Base-by-base conservation (phyloP, 2,329 filamentous ascomycete species). In the Phialemonium atrogriseum region DNA sequence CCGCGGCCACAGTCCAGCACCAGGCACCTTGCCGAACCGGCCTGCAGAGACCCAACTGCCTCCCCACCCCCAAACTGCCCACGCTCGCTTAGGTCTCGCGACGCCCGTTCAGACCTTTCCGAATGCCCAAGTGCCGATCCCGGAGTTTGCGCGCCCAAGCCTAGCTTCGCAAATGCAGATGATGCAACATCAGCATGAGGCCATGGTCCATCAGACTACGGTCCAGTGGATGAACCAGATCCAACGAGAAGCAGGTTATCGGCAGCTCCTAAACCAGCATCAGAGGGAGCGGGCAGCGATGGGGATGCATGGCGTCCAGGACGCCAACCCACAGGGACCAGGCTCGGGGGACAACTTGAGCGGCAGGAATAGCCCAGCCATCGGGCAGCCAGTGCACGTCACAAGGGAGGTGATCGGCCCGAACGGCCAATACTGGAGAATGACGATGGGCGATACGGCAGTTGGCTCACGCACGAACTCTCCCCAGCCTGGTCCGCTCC, bases 381-480 rank as follows among this genome's bases (percentile, higher is more conserved):
- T 29, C 35, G 36, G 24, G 9, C 34, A 11, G 50, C 46, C 32
- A 51, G 38, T 60, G 14, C 65, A 60, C 8, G 57, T 69, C 13
- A 59, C 64, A 7, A 64, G 64, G 19, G 68, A 73, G 45, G 59
- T 61, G 7, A 44, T 66, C 19, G 63, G 62, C 0, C 63, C 67
- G 8, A 66, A 72, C 40, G 69, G 69, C 11, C 59, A 68, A 36
- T 57, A 66, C 34, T 70, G 65, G 60, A 64, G 66, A 24, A 55
- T 73, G 32, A 69, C 65, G 3, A 55, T 68, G 32, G 71, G 70
- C 43, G 65, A 69, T 38, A 57, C 58, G 3, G 37, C 52, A 8
- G 24, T 36, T 3, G 36, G 33, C 4, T 21, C 37, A 12, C 19
- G 24, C 14, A n/a, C 21, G 4, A 20, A 22, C 35, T 19, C 42